phyloP scores from a whole-genome alignment of 768 basidiomycete species.

The Tulasnella calospora region DNA sequence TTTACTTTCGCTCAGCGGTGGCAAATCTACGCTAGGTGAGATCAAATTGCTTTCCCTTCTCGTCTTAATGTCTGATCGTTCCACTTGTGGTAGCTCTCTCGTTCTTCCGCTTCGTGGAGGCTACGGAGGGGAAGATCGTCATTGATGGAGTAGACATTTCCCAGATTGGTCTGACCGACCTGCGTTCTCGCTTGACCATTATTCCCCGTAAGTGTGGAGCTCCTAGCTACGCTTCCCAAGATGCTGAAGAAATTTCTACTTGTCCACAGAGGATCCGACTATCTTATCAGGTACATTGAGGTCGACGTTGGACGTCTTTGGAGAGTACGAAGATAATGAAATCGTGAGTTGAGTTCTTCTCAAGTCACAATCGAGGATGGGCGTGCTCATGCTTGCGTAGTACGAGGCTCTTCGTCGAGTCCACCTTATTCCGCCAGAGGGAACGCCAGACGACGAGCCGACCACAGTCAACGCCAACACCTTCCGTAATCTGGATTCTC shows the following conservation, averaged over 20 bases:
- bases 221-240: not conserved
- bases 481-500: constrained; percentile 68
- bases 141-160: constrained; percentile 79
- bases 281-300: constrained; percentile 79
- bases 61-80: not conserved
- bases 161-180: constrained; percentile 71
- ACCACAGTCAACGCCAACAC: constrained; percentile 63
- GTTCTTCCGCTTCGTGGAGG: constrained; percentile 89
- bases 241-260: not conserved
- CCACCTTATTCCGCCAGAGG: constrained; percentile 59
- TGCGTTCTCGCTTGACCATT: constrained; percentile 71
- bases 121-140: constrained; percentile 64
- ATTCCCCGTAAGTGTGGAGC: constrained; percentile 53
- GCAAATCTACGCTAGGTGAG: constrained; percentile 62
- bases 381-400: constrained; percentile 38
- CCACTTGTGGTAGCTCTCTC: constrained; percentile 49
- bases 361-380: not conserved
- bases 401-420: constrained; percentile 81
- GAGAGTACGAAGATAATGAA: constrained; percentile 77
- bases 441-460: constrained; percentile 27
- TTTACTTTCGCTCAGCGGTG: constrained; percentile 55
- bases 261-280: constrained; percentile 70
- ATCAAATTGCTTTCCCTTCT: not conserved
- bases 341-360: constrained; percentile 51
- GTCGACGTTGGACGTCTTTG: constrained; percentile 78